A percentile compares a stretch with the other conserved stretches of the same genome.
These are phyloP conservation scores for Cryptococcus wingfieldii DNA, from an alignment of 1,284 basidiomycete genomes.

Conservation along the genomic window DNA sequence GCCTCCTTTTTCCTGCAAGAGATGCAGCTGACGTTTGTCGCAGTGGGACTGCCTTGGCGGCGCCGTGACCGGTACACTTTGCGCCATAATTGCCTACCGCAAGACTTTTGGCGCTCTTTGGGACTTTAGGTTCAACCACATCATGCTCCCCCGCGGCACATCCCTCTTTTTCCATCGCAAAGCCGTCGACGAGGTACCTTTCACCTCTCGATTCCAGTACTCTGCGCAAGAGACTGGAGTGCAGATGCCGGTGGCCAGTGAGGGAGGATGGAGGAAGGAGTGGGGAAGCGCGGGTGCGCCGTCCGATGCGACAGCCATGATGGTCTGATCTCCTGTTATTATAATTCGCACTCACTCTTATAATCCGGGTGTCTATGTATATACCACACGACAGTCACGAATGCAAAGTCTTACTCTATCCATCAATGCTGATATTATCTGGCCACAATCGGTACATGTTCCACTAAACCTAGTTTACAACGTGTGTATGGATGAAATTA, in stretches of 20 bases:
- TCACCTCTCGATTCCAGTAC: slow-evolving; percentile 27
- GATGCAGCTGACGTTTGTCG: slow-evolving; percentile 13
- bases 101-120: slow-evolving; percentile 57
- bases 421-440: no score
- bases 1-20: neutral
- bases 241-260: slow-evolving; percentile 26
- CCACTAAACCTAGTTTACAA: neutral
- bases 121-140: slow-evolving; percentile 60
- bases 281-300: slow-evolving; percentile 27
- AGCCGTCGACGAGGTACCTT: slow-evolving; percentile 10
- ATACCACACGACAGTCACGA: neutral
- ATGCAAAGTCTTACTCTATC: no score
- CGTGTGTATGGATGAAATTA: neutral
- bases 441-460: no score
- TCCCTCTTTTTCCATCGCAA: slow-evolving; percentile 28
- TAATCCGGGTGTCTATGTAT: neutral
- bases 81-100: slow-evolving; percentile 55
- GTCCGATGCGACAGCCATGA: slow-evolving; percentile 25
- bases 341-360: neutral
- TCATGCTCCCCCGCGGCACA: slow-evolving; percentile 51
- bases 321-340: neutral
- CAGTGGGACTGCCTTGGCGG: slow-evolving; percentile 59
- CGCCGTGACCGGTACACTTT: slow-evolving; percentile 53
- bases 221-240: slow-evolving; percentile 15
- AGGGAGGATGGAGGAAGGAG: slow-evolving; percentile 35